Evolutionary conservation across 768 basidiomycete genomes (phyloP), one percentile per base, ranked within the genome.

Genomic region (Xerocomus spinulosus): DNA sequence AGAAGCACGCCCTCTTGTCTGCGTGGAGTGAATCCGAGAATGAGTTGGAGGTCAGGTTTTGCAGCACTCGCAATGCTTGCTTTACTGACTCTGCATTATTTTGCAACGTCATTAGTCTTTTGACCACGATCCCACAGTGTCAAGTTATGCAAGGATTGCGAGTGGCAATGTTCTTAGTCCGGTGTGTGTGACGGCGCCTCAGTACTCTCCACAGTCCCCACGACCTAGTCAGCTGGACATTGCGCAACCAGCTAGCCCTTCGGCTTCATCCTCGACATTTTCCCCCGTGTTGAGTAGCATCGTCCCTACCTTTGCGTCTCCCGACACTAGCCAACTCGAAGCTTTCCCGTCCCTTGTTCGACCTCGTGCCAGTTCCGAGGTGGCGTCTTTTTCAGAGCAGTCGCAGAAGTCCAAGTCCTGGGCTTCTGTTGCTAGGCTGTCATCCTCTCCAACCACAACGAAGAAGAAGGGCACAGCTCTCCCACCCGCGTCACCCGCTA

Each of bases 21-120:
- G 85, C 88, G 0, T 89, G 94, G 85, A 88, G 87, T 42, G 82
- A 81, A 1, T 92, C 92, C 66, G 82, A 83, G 48, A 73, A n/a
- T n/a, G n/a, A n/a, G n/a, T n/a, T 89, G 23, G 88, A 95, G 79
- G 88, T 91, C 81, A 85, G 77, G 81, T 83, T 32, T 44, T 25
- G 28, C 13, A 23, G 25, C n/a, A 0, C 25, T 36, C n/a, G 9
- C 28, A 24, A 38, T 15, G 21, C 21, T 13, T 24, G 26, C 46
- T n/a, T 39, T 3, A 35, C 54, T 51, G 28, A 58, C 18, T 15
- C 1, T n/a, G 20, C 15, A 34, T 12, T 23, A 15, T 30, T 20
- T 52, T 92, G 87, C 87, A 89, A 82, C 85, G 83, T 17, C 80
- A 82, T 61, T 82, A 92, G 55, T 92, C 92, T 70, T 91, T 92